phyloP scores from a whole-genome alignment of 129 eudicot genomes.

The Flaveria brownii region DNA sequence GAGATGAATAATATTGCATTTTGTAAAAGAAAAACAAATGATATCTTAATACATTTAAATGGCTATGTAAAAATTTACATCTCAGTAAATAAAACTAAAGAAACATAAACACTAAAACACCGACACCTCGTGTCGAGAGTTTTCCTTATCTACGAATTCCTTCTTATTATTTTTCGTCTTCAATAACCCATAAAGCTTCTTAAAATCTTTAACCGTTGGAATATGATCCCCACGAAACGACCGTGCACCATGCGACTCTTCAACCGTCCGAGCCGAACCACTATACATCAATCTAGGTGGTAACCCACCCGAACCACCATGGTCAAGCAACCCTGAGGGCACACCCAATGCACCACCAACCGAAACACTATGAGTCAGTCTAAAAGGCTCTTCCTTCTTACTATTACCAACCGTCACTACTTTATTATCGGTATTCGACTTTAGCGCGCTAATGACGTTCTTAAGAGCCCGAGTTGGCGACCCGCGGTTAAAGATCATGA shows the following conservation, averaged over 20 bases:
- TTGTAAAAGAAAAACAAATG: constrained; percentile 18
- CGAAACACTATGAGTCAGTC: constrained; percentile 39
- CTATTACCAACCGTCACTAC: neutral
- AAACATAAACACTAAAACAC: constrained; percentile 10
- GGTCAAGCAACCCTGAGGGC: constrained; percentile 36
- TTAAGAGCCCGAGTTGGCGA: constrained; percentile 82
- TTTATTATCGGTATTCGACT: constrained; percentile 35
- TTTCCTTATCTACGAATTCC: constrained; percentile 42
- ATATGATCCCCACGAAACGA: constrained; percentile 42
- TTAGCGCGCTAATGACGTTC: constrained; percentile 57
- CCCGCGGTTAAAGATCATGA: constrained; percentile 77
- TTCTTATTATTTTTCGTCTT: constrained; percentile 45
- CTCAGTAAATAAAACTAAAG: neutral
- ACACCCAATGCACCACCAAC: constrained; percentile 42
- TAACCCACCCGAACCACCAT: constrained; percentile 22
- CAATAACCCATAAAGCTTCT: constrained; percentile 52
- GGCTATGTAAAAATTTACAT: constrained; percentile 21
- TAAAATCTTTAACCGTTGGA: constrained; percentile 46
- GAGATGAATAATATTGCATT: neutral
- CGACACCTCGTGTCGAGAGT: constrained; percentile 39
- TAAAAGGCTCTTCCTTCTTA: constrained; percentile 14
- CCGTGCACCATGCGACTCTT: constrained; percentile 42
- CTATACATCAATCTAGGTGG: constrained; percentile 38
- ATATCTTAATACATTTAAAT: constrained; percentile 1
- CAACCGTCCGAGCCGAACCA: constrained; percentile 44